Conservation (phyloP, 2,329 filamentous ascomycete species). For the Neophaeococcomyces mojaviensis region DNA sequence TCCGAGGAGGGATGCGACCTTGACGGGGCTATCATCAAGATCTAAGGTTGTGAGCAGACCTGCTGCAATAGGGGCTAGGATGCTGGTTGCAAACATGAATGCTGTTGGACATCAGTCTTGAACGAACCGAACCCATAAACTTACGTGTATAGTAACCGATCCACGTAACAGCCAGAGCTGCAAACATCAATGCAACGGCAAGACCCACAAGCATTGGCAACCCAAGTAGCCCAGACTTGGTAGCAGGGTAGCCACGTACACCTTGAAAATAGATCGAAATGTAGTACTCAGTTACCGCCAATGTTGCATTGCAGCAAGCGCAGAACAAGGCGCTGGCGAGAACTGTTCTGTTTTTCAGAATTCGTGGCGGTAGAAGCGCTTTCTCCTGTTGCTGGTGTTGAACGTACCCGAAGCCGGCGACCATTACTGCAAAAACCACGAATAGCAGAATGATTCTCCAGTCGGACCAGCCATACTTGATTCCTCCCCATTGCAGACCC, state of each 20-base stretch:
- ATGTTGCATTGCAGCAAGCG: constrained; percentile 10
- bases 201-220: constrained; percentile 13
- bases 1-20: constrained; percentile 26
- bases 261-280: constrained; percentile 32
- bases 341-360: constrained; percentile 15
- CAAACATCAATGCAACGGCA: constrained; percentile 4
- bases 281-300: constrained; percentile 19
- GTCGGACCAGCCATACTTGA: constrained; percentile 9
- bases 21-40: constrained; percentile 6
- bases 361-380: constrained; percentile 18
- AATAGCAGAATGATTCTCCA: constrained; percentile 16
- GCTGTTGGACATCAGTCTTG: constrained; percentile 1
- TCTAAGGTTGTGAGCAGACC: constrained; percentile 21
- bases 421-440: constrained; percentile 9
- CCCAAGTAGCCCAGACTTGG: constrained; percentile 10
- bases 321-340: constrained; percentile 9
- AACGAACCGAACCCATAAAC: neutral
- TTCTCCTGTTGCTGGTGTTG: constrained; percentile 21
- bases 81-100: constrained; percentile 27
- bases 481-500: constrained; percentile 31
- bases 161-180: constrained; percentile 3
- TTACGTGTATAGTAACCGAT: constrained; percentile 15
- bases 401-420: constrained; percentile 10
- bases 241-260: constrained; percentile 18
- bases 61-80: constrained; percentile 21